phyloP scores from a whole-genome alignment of 352 stramenopile genomes.

The Globisporangium irregulare region DNA sequence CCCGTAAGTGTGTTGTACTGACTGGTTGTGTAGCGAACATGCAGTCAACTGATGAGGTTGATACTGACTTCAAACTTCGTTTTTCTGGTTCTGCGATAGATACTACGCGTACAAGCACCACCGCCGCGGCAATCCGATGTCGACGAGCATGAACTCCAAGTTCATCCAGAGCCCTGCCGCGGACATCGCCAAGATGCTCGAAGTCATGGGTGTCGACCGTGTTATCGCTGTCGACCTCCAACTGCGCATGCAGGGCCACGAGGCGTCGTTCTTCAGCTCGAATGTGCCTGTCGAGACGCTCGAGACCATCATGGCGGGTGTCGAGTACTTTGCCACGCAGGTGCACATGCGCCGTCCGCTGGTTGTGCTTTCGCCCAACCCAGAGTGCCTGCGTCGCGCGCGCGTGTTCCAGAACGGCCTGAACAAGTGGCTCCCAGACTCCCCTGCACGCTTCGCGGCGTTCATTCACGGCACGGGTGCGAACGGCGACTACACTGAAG shows the following conservation, averaged over 20 bases:
- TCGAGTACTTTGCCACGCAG: slow-evolving; percentile 91
- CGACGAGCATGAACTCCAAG: slow-evolving; percentile 90
- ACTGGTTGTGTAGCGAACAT: not conserved
- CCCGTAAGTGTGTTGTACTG: slow-evolving; percentile 52
- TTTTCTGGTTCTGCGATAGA: slow-evolving; percentile 22
- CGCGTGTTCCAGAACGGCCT: slow-evolving; percentile 84
- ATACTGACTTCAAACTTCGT: not conserved
- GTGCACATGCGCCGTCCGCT: slow-evolving; percentile 73
- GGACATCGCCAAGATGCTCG: slow-evolving; percentile 91
- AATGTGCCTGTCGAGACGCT: slow-evolving; percentile 90
- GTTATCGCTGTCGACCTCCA: slow-evolving; percentile 93
- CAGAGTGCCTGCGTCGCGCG: slow-evolving; percentile 78
- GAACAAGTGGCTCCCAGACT: slow-evolving; percentile 85
- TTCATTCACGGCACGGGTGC: slow-evolving; percentile 75
- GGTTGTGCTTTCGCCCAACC: slow-evolving; percentile 89
- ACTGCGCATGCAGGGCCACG: slow-evolving; percentile 85
- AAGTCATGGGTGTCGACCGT: slow-evolving; percentile 93
- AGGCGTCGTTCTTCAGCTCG: slow-evolving; percentile 91
- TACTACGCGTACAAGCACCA: slow-evolving; percentile 95
- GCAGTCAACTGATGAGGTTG: not conserved
- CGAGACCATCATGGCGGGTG: slow-evolving; percentile 88
- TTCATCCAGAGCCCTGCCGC: slow-evolving; percentile 88
- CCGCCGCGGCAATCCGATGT: slow-evolving; percentile 77
- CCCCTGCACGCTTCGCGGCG: slow-evolving; percentile 74
- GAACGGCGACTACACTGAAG: slow-evolving; percentile 53